Conservation (phyloP, 129 eudicot species). For the Daucus carota region DNA sequence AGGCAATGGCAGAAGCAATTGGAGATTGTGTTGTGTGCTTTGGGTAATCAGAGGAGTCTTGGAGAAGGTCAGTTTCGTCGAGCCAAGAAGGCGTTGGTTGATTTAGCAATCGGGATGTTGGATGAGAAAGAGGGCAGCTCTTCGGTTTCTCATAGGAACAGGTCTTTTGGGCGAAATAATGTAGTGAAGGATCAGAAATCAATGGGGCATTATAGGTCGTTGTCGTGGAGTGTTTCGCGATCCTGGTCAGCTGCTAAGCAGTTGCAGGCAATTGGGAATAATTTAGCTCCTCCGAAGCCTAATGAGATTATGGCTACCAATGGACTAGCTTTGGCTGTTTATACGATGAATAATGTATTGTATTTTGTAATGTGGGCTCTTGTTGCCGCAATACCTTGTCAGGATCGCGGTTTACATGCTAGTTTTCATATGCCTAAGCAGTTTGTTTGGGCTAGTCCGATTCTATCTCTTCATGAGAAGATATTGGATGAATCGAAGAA, state of each 20-base stretch:
- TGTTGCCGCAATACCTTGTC: conserved; percentile 90
- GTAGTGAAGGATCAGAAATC: conserved; percentile 17
- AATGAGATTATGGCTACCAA: conserved; percentile 46
- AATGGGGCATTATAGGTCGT: conserved; percentile 39
- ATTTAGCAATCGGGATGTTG: conserved; percentile 60
- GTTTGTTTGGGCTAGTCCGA: conserved; percentile 48
- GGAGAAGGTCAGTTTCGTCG: conserved; percentile 78
- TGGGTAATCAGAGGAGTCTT: conserved; percentile 44
- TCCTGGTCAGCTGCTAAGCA: conserved; percentile 65
- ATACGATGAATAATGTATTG: conserved; percentile 60
- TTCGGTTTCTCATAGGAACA: conserved; percentile 34
- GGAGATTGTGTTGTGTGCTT: conserved; percentile 69
- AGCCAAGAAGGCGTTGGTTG: conserved; percentile 61
- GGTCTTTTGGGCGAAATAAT: conserved; percentile 45
- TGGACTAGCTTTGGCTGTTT: conserved; percentile 54
- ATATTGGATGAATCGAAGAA: conserved; percentile 67
- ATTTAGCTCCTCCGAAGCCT: conserved; percentile 31
- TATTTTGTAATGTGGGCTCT: conserved; percentile 81
- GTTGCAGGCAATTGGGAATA: conserved; percentile 45
- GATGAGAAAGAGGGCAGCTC: conserved; percentile 46
- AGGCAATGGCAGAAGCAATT: conserved; percentile 61
- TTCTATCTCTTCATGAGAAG: conserved; percentile 55
- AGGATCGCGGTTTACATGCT: conserved; percentile 63
- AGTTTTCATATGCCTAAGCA: conserved; percentile 37
- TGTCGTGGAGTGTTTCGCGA: conserved; percentile 68